Evolutionary conservation across 768 basidiomycete genomes (phyloP).

Genomic region (Tylopilus subfusipes): DNA sequence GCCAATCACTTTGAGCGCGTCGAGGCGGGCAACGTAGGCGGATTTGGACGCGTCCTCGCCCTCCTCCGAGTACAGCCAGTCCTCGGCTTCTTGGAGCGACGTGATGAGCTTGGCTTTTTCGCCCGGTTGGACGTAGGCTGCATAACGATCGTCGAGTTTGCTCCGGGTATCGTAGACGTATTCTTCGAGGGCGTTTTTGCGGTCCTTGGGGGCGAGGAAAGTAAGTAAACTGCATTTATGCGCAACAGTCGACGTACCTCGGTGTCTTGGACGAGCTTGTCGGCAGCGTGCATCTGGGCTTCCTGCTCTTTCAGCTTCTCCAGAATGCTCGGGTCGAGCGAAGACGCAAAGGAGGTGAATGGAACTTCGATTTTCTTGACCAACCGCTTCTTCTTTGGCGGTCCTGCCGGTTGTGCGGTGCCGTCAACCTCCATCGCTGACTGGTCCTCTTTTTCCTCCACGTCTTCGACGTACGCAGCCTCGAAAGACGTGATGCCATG

Average conservation of each 20-base stretch:
- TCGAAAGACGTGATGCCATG: constrained; percentile 90
- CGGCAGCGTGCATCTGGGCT: constrained; percentile 81
- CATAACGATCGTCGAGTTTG: constrained; percentile 89
- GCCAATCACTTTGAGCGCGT: constrained; percentile 78
- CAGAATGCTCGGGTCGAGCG: constrained; percentile 60
- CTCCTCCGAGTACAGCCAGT: constrained; percentile 97
- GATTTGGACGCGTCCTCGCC: constrained; percentile 95
- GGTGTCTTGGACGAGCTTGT: constrained; percentile 97
- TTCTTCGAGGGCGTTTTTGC: constrained; percentile 98
- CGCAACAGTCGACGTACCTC: constrained; percentile 55
- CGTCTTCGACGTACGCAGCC: constrained; percentile 77
- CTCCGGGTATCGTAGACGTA: constrained; percentile 94
- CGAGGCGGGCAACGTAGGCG: constrained; percentile 83
- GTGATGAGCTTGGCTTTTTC: constrained; percentile 78
- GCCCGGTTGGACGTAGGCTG: constrained; percentile 61
- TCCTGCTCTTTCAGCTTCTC: constrained; percentile 77
- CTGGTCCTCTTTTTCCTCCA: constrained; percentile 70
- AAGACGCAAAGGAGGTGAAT: constrained; percentile 61
- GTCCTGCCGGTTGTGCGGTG: constrained; percentile 37
- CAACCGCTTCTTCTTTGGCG: constrained; percentile 79
- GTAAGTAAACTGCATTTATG: constrained; percentile 4
- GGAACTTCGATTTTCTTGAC: constrained; percentile 80
- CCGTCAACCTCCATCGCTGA: constrained; percentile 66
- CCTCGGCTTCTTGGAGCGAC: constrained; percentile 76
- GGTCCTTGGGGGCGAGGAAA: constrained; percentile 55